Base-by-base conservation (phyloP, 768 basidiomycete species). In the Lactarius sanguifluus region DNA sequence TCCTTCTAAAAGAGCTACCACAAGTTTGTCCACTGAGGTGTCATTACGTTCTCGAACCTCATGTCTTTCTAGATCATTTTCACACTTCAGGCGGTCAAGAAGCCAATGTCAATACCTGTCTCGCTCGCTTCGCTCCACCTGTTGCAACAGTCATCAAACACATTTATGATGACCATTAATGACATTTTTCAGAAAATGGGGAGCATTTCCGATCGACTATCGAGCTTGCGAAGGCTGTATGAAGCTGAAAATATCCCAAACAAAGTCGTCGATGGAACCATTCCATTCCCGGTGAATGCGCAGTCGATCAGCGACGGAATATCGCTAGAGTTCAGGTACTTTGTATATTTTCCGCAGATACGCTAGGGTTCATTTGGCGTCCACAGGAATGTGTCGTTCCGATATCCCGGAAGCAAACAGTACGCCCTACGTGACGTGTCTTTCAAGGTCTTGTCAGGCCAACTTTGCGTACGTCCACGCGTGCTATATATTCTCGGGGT, bases 341-440 rank as follows among this genome's bases (percentile, higher is more conserved):
- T 64, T 30, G 16, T 12, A 16, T 64, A 55, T 40, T n/a, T 2
- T 43, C 18, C 3, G 74, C 71, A 57, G 73, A 67, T 23, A 69
- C 72, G n/a, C 57, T 20, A 62, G 70, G 23, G 58, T 76, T 70
- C 23, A 64, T 60, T n/a, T n/a, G 9, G 45, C 25, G 25, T 32
- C 5, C n/a, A 2, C 50, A 88, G 88, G 72, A 81, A 88, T 66
- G 91, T 93, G 5, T 87, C 84, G 5, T 92, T 92, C 76, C 79
- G 74, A 55, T 92, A 93, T 71, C 87, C 89, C 0, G 83, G 73
- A 72, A 77, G 75, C 69, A 81, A 72, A 58, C 71, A 56, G 73
- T 80, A 82, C 64, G 91, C 89, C 0, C 74, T 93, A 36, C 77
- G 75, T 6, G 78, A 86, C 56, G 81, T 88, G 15, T 91, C 87